A percentile compares a stretch with the other conserved stretches of the same genome.
phyloP scores from a whole-genome alignment of 768 basidiomycete species.

The Collybiopsis luxurians region DNA sequence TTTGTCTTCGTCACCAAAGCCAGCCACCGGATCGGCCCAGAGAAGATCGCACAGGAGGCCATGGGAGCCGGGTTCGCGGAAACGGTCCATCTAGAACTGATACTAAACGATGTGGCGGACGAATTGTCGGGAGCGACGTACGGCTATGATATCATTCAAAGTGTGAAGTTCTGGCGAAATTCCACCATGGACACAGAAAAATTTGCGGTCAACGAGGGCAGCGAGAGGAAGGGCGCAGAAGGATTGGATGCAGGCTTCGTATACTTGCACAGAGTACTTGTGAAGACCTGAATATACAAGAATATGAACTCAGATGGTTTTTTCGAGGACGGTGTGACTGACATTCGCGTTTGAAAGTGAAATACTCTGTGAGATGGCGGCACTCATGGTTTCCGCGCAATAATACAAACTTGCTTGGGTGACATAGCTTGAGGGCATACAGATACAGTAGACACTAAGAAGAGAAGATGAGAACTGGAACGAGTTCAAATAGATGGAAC shows the following conservation, averaged over 20 bases:
- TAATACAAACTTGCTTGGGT: slow-evolving; percentile 77
- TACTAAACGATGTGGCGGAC: background rate
- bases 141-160: slow-evolving; percentile 69
- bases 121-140: slow-evolving; percentile 29
- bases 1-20: slow-evolving; percentile 82
- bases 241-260: slow-evolving; percentile 88
- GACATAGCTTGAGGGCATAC: slow-evolving; percentile 89
- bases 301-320: slow-evolving; percentile 2
- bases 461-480: background rate
- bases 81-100: slow-evolving; percentile 75
- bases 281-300: slow-evolving; percentile 59
- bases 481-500: slow-evolving; percentile 7
- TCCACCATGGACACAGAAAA: slow-evolving; percentile 98
- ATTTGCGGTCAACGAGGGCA: slow-evolving; percentile 90
- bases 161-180: slow-evolving; percentile 83
- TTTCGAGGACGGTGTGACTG: background rate
- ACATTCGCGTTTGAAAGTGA: slow-evolving; percentile 98
- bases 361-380: slow-evolving; percentile 93
- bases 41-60: slow-evolving; percentile 93
- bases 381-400: slow-evolving; percentile 98
- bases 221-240: slow-evolving; percentile 90
- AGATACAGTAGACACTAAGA: slow-evolving; percentile 85
- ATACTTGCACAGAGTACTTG: slow-evolving; percentile 83
- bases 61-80: slow-evolving; percentile 88
- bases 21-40: slow-evolving; percentile 92